phyloP scores from a whole-genome alignment of 768 basidiomycete species.

The Tricholoma terreum region DNA sequence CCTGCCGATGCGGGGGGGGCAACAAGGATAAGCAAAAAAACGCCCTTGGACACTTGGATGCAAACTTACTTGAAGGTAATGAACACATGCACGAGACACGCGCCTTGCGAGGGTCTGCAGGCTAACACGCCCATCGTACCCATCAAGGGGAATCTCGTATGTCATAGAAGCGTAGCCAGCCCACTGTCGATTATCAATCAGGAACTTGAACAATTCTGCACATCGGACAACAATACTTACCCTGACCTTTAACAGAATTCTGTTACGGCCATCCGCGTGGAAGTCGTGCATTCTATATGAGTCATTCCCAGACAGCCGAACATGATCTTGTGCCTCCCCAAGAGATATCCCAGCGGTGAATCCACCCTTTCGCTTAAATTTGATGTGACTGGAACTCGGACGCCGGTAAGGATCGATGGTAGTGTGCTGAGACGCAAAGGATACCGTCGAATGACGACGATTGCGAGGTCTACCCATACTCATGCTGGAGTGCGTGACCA shows the following conservation, averaged over 20 bases:
- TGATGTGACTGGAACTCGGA: conserved; percentile 51
- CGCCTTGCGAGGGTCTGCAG: conserved; percentile 66
- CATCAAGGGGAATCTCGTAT: conserved; percentile 72
- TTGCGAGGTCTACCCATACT: conserved; percentile 33
- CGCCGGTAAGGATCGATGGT: conserved; percentile 45
- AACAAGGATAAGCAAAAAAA: conserved; percentile 1
- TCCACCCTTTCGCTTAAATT: conserved; percentile 72
- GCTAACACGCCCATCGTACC: conserved; percentile 61
- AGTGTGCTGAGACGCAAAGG: conserved; percentile 37
- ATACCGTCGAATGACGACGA: conserved; percentile 52
- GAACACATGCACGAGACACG: conserved; percentile 66
- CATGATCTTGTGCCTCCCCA: conserved; percentile 64
- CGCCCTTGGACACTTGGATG: not conserved
- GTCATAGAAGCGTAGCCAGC: conserved; percentile 66
- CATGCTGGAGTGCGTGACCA: conserved; percentile 27
- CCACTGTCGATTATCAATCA: conserved; percentile 45
- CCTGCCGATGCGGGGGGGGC: conserved; percentile 39
- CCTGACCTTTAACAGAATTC: conserved; percentile 60
- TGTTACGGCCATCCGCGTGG: conserved; percentile 56
- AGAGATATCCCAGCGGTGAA: conserved; percentile 64
- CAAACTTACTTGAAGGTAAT: conserved; percentile 63
- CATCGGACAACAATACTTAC: conserved; percentile 35
- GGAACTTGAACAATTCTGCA: not conserved
- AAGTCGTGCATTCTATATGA: conserved; percentile 63
- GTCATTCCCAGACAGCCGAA: conserved; percentile 58